Percentiles rank a stretch among this genome's conserved stretches.
phyloP scores from a whole-genome alignment of 176 grass and related monocot species.

The Carex littledalei region DNA sequence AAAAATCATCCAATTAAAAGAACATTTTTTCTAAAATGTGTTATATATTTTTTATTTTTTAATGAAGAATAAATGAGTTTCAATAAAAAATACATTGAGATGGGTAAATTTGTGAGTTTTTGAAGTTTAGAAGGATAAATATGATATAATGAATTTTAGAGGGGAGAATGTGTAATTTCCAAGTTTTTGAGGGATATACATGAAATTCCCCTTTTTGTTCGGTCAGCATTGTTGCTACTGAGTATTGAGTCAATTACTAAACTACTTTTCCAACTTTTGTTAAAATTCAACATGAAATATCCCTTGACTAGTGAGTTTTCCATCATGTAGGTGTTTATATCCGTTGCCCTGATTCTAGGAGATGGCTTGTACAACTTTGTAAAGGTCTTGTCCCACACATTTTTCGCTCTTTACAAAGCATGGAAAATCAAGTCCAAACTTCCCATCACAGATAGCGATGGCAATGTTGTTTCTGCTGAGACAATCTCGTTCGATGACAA shows the following conservation, averaged over 20 bases:
- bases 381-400: constrained; percentile 31
- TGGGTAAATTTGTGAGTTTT: no score
- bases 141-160: no score
- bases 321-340: constrained; percentile 59
- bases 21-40: no score
- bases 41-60: no score
- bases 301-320: background rate
- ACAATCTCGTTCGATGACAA: constrained; percentile 50
- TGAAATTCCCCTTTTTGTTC: no score
- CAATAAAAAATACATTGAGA: no score
- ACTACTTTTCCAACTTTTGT: background rate
- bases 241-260: background rate
- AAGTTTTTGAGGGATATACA: no score
- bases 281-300: background rate
- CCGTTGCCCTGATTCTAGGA: constrained; percentile 62
- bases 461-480: background rate
- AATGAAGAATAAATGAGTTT: no score
- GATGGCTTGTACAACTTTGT: constrained; percentile 61
- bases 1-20: no score
- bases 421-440: constrained; percentile 20
- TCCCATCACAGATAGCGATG: constrained; percentile 31
- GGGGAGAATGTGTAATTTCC: no score
- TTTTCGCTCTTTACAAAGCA: constrained; percentile 3
- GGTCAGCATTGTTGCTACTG: no score
- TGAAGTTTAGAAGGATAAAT: no score